A percentile compares a stretch with the other conserved stretches of the same genome.
phyloP scores from a whole-genome alignment of 1,139 yeast genomes.

The Magnusiomyces starmeri region DNA sequence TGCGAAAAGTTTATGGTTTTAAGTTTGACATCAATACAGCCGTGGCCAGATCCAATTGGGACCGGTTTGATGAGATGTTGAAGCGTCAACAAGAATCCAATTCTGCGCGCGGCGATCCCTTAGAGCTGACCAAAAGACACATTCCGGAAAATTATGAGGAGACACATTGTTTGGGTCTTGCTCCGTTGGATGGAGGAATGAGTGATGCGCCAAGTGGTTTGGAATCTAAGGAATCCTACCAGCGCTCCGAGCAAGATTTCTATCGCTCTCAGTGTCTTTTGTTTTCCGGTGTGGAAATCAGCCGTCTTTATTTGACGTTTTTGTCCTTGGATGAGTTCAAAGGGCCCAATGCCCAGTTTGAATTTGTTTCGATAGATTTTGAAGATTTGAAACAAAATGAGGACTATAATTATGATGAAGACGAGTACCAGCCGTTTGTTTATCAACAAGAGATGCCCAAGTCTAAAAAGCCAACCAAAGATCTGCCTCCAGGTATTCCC shows the following conservation, averaged over 20 bases:
- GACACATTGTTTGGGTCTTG: constrained; percentile 13
- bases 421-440: not conserved
- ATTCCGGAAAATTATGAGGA: constrained; percentile 13
- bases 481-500: too few species aligned
- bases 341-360: constrained; percentile 9
- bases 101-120: too few species aligned
- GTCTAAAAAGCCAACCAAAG: too few species aligned
- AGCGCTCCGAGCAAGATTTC: constrained; percentile 6
- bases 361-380: constrained; percentile 6
- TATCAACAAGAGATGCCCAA: too few species aligned
- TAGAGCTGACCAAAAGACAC: constrained; percentile 1
- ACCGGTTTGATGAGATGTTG: constrained; percentile 12
- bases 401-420: constrained; percentile 2
- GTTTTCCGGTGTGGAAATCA: constrained; percentile 15
- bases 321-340: constrained; percentile 13
- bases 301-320: constrained; percentile 10
- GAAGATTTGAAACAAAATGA: not conserved
- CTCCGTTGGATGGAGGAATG: constrained; percentile 15
- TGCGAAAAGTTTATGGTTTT: constrained; percentile 12
- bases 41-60: constrained; percentile 15
- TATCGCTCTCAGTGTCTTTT: constrained; percentile 15
- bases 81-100: constrained; percentile 6
- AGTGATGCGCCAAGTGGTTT: constrained; percentile 16
- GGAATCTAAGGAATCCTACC: not conserved
- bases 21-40: constrained; percentile 15